phyloP scores from a whole-genome alignment of 768 basidiomycete species.

The Mycena venus region DNA sequence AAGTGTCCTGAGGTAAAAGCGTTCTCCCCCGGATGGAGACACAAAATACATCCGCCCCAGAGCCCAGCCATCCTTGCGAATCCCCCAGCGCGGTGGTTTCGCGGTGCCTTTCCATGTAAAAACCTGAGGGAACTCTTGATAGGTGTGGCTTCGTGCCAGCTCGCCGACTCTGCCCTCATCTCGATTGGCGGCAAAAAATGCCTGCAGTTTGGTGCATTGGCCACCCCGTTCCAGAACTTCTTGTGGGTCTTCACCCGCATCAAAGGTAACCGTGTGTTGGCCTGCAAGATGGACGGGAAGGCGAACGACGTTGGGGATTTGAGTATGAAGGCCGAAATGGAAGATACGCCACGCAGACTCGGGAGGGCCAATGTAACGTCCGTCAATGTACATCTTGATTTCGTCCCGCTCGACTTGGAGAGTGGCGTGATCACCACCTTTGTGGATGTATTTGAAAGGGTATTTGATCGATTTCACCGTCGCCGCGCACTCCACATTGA shows the following conservation, averaged over 20 bases:
- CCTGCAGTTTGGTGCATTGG: neutral
- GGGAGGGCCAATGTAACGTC: conserved; percentile 44
- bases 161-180: neutral
- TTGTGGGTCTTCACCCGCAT: conserved; percentile 35
- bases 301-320: conserved; percentile 52
- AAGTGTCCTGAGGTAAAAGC: conserved; percentile 19
- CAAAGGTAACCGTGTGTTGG: no score
- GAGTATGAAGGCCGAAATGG: conserved; percentile 48
- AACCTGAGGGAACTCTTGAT: neutral
- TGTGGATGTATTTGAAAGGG: no score
- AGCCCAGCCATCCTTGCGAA: conserved; percentile 45
- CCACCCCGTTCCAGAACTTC: neutral
- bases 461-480: no score
- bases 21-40: conserved; percentile 18
- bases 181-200: neutral
- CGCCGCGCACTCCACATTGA: no score
- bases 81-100: conserved; percentile 42
- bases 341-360: conserved; percentile 55
- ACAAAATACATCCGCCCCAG: conserved; percentile 59
- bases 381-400: conserved; percentile 31
- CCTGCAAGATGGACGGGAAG: no score
- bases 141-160: neutral
- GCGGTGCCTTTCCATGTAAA: neutral
- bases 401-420: neutral
- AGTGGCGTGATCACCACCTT: conserved; percentile 36